Base-by-base conservation (phyloP, 1,139 yeast species). In the Candida sp. region DNA sequence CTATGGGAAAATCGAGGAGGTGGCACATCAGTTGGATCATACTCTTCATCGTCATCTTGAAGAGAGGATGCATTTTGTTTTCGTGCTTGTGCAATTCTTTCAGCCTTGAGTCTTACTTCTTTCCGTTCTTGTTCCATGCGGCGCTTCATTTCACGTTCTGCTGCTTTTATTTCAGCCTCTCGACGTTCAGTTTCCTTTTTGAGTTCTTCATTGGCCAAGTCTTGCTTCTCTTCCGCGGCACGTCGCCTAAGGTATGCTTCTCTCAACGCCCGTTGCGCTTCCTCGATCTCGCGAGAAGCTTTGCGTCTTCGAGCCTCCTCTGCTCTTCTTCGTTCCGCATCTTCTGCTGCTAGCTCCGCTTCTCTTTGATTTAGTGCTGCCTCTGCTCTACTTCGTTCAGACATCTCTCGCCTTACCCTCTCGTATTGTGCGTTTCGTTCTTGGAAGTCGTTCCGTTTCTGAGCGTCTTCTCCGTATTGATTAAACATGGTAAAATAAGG, bases 401-500 rank as follows among this genome's bases (percentile, higher is more conserved):
- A 38, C 45, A 55, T 44, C 25, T 54, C 54, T 44, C 53, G 45
- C 39, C 45, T 47, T 27, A 49, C 33, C 44, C 53, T 32, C 48
- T 54, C 54, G n/a, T 49, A 49, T 12, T 47, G 46, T 7, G 50
- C 52, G 11, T 49, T 52, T 3, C 51, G 53, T 34, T 50, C 54
- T 46, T 60, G 42, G 12, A 38, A 38, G 12, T 26, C 42, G 3
- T 38, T 38, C 23, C 30, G 26, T 30, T 49, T 45, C 25, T 47
- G 28, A 51, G 52, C n/a, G 53, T 48, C n/a, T 54, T 58, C 23
- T 60, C 63, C 22, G 56, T 52, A 38, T 7, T 61, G 54, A 8
- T 62, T 59, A 46, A 65, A 59, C 47, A 61, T 58, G 35, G 63
- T 66, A 52, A 62, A 68, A 35, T 52, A 55, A 1, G 54, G 46